Conservation (phyloP, 345 rosid species). For the Camelina hispida region DNA sequence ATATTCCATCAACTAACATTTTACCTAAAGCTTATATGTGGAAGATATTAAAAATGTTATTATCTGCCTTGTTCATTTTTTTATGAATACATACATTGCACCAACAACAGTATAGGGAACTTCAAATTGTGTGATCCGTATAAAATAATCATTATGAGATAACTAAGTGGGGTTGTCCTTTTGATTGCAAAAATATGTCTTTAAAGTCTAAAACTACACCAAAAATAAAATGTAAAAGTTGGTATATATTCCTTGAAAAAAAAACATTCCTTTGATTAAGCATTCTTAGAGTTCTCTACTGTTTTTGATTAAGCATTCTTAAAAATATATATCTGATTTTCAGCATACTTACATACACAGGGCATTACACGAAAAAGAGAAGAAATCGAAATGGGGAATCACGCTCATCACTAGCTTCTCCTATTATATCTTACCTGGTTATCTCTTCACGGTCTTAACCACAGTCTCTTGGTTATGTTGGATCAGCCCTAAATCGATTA, state of each 20-base stretch:
- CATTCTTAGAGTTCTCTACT: no score
- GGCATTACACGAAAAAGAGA: slow-evolving; percentile 74
- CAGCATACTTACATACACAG: slow-evolving; percentile 50
- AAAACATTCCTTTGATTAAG: no score
- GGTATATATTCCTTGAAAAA: no score
- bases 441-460: slow-evolving; percentile 56
- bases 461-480: slow-evolving; percentile 84
- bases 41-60: no score
- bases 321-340: background rate
- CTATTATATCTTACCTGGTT: slow-evolving; percentile 70
- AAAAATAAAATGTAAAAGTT: no score
- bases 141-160: slow-evolving; percentile 29
- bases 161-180: slow-evolving; percentile 39
- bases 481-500: slow-evolving; percentile 68
- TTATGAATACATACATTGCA: slow-evolving; percentile 26
- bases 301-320: background rate
- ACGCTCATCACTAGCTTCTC: slow-evolving; percentile 63
- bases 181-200: no score
- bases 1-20: slow-evolving; percentile 9
- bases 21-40: slow-evolving; percentile 25
- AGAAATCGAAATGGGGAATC: slow-evolving; percentile 52
- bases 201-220: no score
- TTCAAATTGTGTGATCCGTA: slow-evolving; percentile 24
- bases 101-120: slow-evolving; percentile 6
- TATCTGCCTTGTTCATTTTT: background rate